These are phyloP conservation scores for Trypanosoma brucei DNA, from an alignment of 208 protist genomes.

Conservation along the genomic window DNA sequence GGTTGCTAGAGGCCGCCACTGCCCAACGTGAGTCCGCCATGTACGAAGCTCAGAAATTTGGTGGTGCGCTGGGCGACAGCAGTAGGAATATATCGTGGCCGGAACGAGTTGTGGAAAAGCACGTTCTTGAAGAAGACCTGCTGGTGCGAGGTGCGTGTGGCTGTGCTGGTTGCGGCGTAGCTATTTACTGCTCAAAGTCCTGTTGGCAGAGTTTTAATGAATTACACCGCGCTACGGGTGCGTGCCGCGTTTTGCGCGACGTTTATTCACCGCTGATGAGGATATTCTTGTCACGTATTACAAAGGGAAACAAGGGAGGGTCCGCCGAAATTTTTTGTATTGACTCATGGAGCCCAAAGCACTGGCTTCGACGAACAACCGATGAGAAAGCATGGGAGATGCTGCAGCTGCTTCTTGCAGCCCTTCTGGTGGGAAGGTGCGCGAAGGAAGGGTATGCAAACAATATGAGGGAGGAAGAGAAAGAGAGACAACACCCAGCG, in stretches of 20 bases:
- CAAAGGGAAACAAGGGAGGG: neutral
- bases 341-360: slow-evolving; percentile 26
- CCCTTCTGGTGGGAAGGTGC: slow-evolving; percentile 25
- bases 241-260: slow-evolving; percentile 43
- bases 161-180: slow-evolving; percentile 52
- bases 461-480: slow-evolving; percentile 10
- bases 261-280: slow-evolving; percentile 57
- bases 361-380: slow-evolving; percentile 40
- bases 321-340: neutral
- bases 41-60: slow-evolving; percentile 16
- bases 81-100: slow-evolving; percentile 9
- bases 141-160: slow-evolving; percentile 27
- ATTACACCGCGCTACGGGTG: slow-evolving; percentile 35
- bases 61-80: neutral
- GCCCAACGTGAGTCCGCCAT: slow-evolving; percentile 31
- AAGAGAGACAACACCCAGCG: no score
- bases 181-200: slow-evolving; percentile 48
- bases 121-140: slow-evolving; percentile 13
- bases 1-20: slow-evolving; percentile 27
- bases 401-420: slow-evolving; percentile 37
- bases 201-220: slow-evolving; percentile 37
- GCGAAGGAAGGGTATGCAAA: slow-evolving; percentile 25
- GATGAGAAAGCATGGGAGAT: slow-evolving; percentile 49
- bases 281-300: slow-evolving; percentile 9
- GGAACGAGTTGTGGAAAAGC: slow-evolving; percentile 13